Evolutionary conservation across 441 rosid genomes (phyloP).

Genomic region (Pelargonium cotyledonis): DNA sequence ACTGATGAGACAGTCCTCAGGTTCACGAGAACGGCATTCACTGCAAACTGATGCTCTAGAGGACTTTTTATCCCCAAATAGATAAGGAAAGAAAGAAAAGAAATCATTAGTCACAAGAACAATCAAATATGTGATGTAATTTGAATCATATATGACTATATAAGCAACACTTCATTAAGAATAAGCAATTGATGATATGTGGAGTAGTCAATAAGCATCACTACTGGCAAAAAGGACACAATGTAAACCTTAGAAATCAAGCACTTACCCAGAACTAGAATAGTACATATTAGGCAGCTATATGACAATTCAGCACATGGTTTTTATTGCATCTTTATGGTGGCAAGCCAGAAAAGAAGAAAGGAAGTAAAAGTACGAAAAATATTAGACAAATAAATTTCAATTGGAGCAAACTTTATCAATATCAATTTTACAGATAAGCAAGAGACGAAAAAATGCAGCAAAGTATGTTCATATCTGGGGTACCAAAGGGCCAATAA

Average conservation of each 20-base stretch:
- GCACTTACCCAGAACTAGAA: neutral
- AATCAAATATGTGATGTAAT: constrained; percentile 7
- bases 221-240: neutral
- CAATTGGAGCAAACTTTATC: neutral
- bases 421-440: neutral
- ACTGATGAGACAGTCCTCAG: constrained; percentile 65
- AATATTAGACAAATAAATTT: neutral
- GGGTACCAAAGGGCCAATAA: neutral
- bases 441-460: neutral
- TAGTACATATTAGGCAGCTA: neutral
- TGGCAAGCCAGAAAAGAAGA: neutral
- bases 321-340: neutral
- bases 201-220: neutral
- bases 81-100: neutral
- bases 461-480: neutral
- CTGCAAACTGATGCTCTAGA: constrained; percentile 42
- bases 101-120: constrained; percentile 1
- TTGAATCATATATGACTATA: neutral
- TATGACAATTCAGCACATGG: neutral
- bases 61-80: constrained; percentile 27
- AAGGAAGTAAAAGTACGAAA: neutral
- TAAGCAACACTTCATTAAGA: neutral
- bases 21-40: constrained; percentile 57
- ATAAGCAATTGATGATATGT: neutral
- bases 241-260: neutral